phyloP scores from a whole-genome alignment of 495 filamentous ascomycete species.

The Aspergillus asperescens region DNA sequence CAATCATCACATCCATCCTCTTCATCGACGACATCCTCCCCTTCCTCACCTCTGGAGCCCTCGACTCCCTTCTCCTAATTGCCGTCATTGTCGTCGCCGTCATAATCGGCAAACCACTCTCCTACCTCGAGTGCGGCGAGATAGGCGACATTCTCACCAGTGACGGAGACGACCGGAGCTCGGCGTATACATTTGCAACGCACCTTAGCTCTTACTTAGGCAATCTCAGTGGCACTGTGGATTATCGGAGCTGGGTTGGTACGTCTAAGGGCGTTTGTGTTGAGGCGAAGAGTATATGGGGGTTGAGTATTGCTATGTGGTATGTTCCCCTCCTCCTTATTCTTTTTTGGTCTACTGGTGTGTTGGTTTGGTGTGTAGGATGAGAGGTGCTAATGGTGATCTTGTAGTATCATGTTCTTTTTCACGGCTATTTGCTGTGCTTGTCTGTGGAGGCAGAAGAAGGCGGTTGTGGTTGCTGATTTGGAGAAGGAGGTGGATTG shows the following conservation, averaged over 20 bases:
- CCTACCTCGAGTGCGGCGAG: constrained; percentile 65
- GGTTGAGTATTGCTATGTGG: constrained; percentile 76
- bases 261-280: constrained; percentile 67
- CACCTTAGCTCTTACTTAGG: constrained; percentile 38
- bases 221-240: constrained; percentile 39
- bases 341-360: neutral
- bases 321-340: constrained; percentile 31
- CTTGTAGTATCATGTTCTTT: constrained; percentile 61
- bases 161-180: constrained; percentile 20
- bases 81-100: constrained; percentile 66
- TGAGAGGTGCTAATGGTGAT: neutral
- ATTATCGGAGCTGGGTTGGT: constrained; percentile 57
- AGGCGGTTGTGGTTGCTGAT: constrained; percentile 9
- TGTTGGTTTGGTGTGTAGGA: neutral
- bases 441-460: constrained; percentile 55
- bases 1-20: constrained; percentile 66
- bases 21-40: constrained; percentile 72
- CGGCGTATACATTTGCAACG: constrained; percentile 42
- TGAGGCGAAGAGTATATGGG: constrained; percentile 88
- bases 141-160: constrained; percentile 37
- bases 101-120: constrained; percentile 73
- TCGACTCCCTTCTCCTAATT: constrained; percentile 64
- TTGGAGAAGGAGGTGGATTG: neutral
- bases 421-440: constrained; percentile 55
- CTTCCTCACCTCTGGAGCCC: constrained; percentile 57